Percentiles rank a stretch among this genome's conserved stretches.
These are phyloP conservation scores for Alloascoidea hylecoeti DNA, from an alignment of 805 yeast genomes.

Conservation along the genomic window DNA sequence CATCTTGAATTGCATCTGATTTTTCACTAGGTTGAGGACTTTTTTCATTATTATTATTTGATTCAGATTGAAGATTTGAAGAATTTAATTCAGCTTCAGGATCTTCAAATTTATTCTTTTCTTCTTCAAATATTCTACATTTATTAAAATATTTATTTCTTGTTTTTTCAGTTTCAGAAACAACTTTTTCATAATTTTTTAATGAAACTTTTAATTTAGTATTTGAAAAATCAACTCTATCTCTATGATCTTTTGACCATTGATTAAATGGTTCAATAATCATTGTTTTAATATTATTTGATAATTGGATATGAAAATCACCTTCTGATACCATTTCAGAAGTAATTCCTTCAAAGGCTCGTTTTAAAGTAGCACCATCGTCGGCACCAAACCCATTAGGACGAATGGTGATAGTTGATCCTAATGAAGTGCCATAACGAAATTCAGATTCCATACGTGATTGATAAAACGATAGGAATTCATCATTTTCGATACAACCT, in stretches of 20 bases:
- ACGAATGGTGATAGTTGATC: too few relatives aligned
- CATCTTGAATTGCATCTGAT: neutral
- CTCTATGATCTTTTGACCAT: slow-evolving; percentile 66
- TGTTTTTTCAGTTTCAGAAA: slow-evolving; percentile 33
- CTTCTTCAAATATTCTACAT: slow-evolving; percentile 61
- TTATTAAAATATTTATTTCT: slow-evolving; percentile 66
- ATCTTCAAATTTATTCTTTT: neutral
- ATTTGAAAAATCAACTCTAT: slow-evolving; percentile 49
- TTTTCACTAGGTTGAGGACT: too few relatives aligned
- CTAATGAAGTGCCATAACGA: slow-evolving; percentile 44
- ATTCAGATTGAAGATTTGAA: neutral
- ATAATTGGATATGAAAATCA: slow-evolving; percentile 40
- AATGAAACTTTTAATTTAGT: slow-evolving; percentile 34
- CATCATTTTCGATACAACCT: slow-evolving; percentile 61
- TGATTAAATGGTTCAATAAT: slow-evolving; percentile 58
- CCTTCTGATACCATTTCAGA: slow-evolving; percentile 46
- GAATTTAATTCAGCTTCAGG: neutral
- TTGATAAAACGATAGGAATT: slow-evolving; percentile 49
- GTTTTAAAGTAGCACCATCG: slow-evolving; percentile 53
- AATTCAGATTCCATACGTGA: slow-evolving; percentile 64
- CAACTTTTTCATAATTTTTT: slow-evolving; percentile 33
- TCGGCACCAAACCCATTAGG: slow-evolving; percentile 31
- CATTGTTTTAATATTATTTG: slow-evolving; percentile 40
- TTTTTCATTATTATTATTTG: too few relatives aligned
- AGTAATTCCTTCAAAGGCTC: slow-evolving; percentile 44